phyloP scores from a whole-genome alignment of 164 flowering plant genomes.

The Warburgia ugandensis region DNA sequence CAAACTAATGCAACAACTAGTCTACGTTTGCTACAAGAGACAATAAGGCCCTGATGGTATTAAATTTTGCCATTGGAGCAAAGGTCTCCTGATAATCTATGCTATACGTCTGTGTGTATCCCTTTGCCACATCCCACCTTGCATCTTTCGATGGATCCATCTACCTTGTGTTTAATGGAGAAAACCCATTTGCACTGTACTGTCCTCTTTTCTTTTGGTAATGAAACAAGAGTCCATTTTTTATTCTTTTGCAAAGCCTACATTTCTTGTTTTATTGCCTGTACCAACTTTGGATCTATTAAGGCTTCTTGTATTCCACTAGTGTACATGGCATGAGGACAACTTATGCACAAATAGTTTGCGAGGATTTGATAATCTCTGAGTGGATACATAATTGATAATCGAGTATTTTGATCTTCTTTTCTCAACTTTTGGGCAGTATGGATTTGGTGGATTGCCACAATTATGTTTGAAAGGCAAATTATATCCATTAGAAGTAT shows the following conservation, averaged over 20 bases:
- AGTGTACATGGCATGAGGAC: neutral
- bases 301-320: conserved; percentile 3
- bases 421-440: neutral
- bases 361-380: neutral
- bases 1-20: neutral
- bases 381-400: conserved; percentile 1
- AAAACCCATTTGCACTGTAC: neutral
- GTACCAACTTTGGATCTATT: neutral
- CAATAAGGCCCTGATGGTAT: neutral
- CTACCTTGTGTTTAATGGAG: no score
- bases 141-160: no score
- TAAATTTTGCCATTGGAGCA: neutral
- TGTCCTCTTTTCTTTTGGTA: neutral
- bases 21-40: neutral
- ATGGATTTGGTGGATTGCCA: neutral
- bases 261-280: conserved; percentile 3
- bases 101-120: no score
- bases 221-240: neutral
- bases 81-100: neutral
- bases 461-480: conserved; percentile 3
- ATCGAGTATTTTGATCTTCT: neutral
- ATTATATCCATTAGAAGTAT: neutral
- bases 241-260: neutral
- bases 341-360: neutral
- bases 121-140: no score